Base-by-base conservation (phyloP, 2,329 filamentous ascomycete species). In the Plectosphaerella plurivora region DNA sequence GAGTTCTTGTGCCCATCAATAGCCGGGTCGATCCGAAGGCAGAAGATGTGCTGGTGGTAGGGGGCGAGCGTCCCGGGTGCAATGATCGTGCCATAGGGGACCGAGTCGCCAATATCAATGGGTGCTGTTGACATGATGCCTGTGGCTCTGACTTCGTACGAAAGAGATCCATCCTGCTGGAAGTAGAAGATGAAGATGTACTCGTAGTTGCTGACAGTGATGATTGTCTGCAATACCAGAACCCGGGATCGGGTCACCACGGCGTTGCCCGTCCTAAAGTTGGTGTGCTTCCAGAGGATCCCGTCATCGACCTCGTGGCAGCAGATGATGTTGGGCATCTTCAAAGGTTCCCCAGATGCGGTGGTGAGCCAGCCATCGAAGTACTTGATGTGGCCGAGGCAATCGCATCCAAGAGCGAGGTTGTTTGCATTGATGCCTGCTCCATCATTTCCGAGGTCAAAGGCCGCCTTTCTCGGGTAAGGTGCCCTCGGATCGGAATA, bases 11-110 rank as follows among this genome's bases (percentile, higher is more conserved):
- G 70, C 0, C 83, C 82, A 58, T 87, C 83, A 41, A 87, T 71
- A 3, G 81, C 79, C 0, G 83, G 81, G 59, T 88, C 84, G n/a
- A 88, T 79, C 1, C 84, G 76, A 28, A 83, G 63, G n/a, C 73
- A 77, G 61, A 88, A 88, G 37, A 88, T 73, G 64, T 88, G 84
- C 61, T 88, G 85, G 54, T 88, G 84, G 61, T 87, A 84, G 20
- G 83, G 81, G 0, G 84, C 85, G 5, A 87, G 64, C 0, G 82
- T 80, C 0, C 84, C 84, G 0, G 80, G 78, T 0, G 77, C 75
- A 1, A 89, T 84, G n/a, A 86, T 75, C 42, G 82, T 88, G 10
- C 82, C 83, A 61, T 79, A 87, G 0, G 70, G 72, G 16, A 65
- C 81, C 7, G 65, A 69, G 49, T 78, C 79, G 47, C 82, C 81